Percentiles rank a stretch among this genome's conserved stretches.
Evolutionary conservation across 2,329 filamentous ascomycete genomes (phyloP).

Genomic region (Nemania abortiva): DNA sequence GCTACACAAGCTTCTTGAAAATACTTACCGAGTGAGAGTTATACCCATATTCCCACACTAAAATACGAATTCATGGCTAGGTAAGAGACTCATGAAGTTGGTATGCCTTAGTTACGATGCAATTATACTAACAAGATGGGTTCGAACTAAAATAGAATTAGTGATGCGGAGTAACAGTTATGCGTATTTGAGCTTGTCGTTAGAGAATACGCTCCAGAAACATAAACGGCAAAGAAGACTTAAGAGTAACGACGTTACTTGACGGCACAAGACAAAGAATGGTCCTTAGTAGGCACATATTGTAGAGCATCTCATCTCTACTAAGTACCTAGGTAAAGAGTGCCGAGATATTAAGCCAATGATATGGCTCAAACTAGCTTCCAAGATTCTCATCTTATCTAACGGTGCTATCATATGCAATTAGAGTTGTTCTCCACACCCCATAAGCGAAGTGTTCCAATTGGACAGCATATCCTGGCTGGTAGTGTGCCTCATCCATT

Average conservation of each 20-base stretch:
- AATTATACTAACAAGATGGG: not conserved
- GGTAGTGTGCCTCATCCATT: not conserved
- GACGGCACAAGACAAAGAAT: not conserved
- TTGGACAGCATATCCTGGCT: not conserved
- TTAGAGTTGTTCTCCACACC: not conserved
- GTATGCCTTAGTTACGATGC: not conserved
- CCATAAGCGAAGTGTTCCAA: slow-evolving; percentile 10
- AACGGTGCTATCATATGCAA: not conserved
- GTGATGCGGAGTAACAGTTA: not conserved
- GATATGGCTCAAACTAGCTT: not conserved
- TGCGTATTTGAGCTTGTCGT: not conserved
- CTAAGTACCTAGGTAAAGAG: not conserved
- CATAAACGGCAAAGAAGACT: not conserved
- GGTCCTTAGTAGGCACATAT: not conserved
- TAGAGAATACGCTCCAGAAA: not conserved
- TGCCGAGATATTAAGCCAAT: not conserved
- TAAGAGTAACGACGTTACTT: not conserved
- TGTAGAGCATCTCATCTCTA: not conserved
- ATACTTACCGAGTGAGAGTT: not conserved
- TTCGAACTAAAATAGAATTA: not conserved
- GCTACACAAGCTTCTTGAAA: slow-evolving; percentile 5
- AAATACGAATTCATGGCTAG: not conserved
- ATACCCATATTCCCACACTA: not conserved
- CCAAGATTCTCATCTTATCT: not conserved
- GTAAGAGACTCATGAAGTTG: not conserved